Conservation (phyloP, 768 basidiomycete genomes). For the Psilocybe tampanensis region DNA sequence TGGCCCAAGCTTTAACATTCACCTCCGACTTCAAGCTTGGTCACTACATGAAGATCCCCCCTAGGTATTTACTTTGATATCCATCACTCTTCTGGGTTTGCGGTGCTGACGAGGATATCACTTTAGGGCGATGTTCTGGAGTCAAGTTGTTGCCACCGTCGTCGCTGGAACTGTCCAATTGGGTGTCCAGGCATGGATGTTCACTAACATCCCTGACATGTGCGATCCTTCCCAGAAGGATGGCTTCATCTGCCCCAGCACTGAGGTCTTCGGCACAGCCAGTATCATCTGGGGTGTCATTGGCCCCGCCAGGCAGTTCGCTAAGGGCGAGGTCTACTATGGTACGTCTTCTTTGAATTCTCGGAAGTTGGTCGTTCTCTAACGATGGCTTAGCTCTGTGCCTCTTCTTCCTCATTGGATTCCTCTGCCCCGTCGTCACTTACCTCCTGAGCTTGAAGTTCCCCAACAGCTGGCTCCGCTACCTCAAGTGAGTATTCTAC, state of each 20-base stretch:
- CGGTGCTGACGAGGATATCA: background rate
- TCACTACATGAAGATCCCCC: constrained; percentile 79
- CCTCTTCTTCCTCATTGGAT: constrained; percentile 81
- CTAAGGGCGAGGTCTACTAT: constrained; percentile 61
- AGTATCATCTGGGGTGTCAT: constrained; percentile 84
- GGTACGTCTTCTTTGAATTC: constrained; percentile 24
- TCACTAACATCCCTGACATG: constrained; percentile 65
- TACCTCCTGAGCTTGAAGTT: constrained; percentile 59
- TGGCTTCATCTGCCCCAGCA: constrained; percentile 71
- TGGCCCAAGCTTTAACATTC: constrained; percentile 70
- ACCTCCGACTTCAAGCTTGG: constrained; percentile 80
- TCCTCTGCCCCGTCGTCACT: constrained; percentile 55
- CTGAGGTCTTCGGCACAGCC: constrained; percentile 78
- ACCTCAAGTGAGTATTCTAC: constrained; percentile 55
- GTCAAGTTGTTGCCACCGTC: constrained; percentile 66
- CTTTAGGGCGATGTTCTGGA: constrained; percentile 61
- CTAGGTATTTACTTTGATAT: constrained; percentile 36
- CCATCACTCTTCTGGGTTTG: background rate
- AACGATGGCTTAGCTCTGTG: constrained; percentile 40
- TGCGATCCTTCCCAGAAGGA: constrained; percentile 54
- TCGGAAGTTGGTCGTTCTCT: background rate
- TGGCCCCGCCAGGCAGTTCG: constrained; percentile 75
- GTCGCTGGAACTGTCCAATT: constrained; percentile 76
- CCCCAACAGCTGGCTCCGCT: constrained; percentile 62
- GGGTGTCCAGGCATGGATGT: constrained; percentile 79